Conservation (phyloP, 495 filamentous ascomycete species). For the Aspergillus nanangensis region DNA sequence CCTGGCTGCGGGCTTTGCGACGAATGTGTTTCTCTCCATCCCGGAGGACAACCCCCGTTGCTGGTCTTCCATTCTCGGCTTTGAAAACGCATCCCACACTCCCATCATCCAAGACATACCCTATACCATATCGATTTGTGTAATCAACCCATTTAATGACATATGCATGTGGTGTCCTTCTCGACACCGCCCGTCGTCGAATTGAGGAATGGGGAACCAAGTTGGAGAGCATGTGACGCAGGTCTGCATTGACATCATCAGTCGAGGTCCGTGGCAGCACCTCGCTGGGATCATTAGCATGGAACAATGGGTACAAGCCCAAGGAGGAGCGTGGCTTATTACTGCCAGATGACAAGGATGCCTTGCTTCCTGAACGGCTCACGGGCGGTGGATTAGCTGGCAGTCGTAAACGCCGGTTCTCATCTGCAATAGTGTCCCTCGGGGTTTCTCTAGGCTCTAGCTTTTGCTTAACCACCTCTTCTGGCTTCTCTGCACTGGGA, state of each 20-base stretch:
- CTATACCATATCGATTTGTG: conserved; percentile 83
- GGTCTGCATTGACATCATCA: conserved; percentile 35
- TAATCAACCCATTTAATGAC: conserved; percentile 96
- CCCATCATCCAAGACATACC: conserved; percentile 81
- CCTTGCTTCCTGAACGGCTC: conserved; percentile 30
- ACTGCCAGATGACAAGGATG: conserved; percentile 11
- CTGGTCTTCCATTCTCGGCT: conserved; percentile 55
- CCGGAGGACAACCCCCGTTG: conserved; percentile 64
- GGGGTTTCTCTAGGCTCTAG: background rate
- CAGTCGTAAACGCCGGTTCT: conserved; percentile 7
- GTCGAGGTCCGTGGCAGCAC: conserved; percentile 34
- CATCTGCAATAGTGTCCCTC: conserved; percentile 5
- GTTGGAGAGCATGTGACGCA: conserved; percentile 40
- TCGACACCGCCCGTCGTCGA: conserved; percentile 27
- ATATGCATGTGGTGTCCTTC: conserved; percentile 38
- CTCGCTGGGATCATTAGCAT: conserved; percentile 32
- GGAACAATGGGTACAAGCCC: conserved; percentile 36
- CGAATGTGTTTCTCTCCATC: conserved; percentile 51
- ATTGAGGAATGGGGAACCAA: conserved; percentile 29
- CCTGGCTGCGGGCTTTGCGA: conserved; percentile 48
- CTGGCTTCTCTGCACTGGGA: conserved; percentile 2
- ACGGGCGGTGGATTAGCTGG: conserved; percentile 13
- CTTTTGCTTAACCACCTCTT: background rate
- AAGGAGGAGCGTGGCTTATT: conserved; percentile 37
- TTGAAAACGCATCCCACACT: conserved; percentile 79